Percentiles rank a stretch among this genome's conserved stretches.
phyloP scores from a whole-genome alignment of 2,329 filamentous ascomycete species.

The Rosellinia necatrix region DNA sequence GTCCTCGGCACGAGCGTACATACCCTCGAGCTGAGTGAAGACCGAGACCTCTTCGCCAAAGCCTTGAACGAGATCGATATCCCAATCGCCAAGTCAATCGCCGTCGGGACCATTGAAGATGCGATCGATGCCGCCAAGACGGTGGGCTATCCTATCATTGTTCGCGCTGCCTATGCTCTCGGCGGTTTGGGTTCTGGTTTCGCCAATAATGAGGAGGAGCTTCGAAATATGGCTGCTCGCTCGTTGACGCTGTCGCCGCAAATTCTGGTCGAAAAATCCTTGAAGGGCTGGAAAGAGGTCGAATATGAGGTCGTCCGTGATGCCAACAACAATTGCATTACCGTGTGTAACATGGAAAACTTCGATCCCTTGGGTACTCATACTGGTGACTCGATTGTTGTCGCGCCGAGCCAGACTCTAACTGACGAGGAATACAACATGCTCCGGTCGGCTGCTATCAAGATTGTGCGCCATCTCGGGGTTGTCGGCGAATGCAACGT shows the following conservation, averaged over 20 bases:
- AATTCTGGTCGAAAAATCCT: constrained; percentile 96
- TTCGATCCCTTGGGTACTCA: constrained; percentile 97
- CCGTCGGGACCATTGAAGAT: constrained; percentile 88
- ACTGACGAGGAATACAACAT: constrained; percentile 97
- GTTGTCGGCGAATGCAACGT: constrained; percentile 99
- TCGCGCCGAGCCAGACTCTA: constrained; percentile 65
- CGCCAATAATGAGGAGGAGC: constrained; percentile 89
- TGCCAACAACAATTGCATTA: constrained; percentile 98
- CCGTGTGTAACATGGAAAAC: constrained; percentile 99
- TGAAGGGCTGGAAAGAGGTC: constrained; percentile 99
- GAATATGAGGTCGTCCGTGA: constrained; percentile 99
- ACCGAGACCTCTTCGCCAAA: constrained; percentile 94
- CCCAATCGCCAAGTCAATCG: constrained; percentile 94
- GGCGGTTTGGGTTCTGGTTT: constrained; percentile 97
- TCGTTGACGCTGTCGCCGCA: constrained; percentile 94
- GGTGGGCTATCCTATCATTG: constrained; percentile 96
- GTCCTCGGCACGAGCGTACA: constrained; percentile 94
- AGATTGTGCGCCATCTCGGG: constrained; percentile 95
- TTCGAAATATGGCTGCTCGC: constrained; percentile 88
- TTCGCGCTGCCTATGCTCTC: constrained; percentile 93
- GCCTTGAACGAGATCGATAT: constrained; percentile 97
- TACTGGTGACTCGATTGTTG: constrained; percentile 98
- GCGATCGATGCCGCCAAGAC: constrained; percentile 83
- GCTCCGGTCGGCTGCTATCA: constrained; percentile 96
- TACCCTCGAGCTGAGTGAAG: constrained; percentile 92